Percentiles rank a stretch among this genome's conserved stretches.
Conservation (phyloP, 371 early-diverging fungal species). For the Mortierella sp. region DNA sequence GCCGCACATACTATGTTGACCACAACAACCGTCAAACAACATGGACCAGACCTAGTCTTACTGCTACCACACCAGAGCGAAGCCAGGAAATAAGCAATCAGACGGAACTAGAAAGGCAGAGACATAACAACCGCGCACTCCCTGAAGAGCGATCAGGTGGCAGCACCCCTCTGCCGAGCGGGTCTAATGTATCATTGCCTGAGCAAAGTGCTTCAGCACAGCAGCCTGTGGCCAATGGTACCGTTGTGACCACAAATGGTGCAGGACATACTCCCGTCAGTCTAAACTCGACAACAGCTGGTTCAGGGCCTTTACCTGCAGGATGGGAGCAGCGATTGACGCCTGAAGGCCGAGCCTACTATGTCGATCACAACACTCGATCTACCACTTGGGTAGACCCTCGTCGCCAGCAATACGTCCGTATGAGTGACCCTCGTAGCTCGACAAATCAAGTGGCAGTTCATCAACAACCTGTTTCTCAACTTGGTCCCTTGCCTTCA, state of each 20-base stretch:
- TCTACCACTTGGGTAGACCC: constrained; percentile 98
- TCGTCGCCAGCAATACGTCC: constrained; percentile 74
- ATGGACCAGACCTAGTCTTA: constrained; percentile 73
- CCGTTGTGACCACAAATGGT: constrained; percentile 20
- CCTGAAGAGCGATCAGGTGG: constrained; percentile 71
- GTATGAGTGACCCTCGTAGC: constrained; percentile 52
- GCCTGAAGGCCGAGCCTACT: constrained; percentile 93
- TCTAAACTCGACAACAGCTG: constrained; percentile 72
- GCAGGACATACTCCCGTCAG: constrained; percentile 51
- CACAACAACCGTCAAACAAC: constrained; percentile 79
- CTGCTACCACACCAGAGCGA: constrained; percentile 58
- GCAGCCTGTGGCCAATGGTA: no score
- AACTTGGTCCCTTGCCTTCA: constrained; percentile 90
- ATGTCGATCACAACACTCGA: constrained; percentile 97
- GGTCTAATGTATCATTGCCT: not conserved
- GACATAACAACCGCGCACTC: constrained; percentile 84
- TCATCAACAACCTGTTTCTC: constrained; percentile 78
- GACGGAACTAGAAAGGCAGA: constrained; percentile 80
- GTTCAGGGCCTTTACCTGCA: constrained; percentile 89
- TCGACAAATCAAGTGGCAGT: constrained; percentile 73
- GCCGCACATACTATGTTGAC: constrained; percentile 80
- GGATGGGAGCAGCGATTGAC: constrained; percentile 95
- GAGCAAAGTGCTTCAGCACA: no score
- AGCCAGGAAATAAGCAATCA: constrained; percentile 63
- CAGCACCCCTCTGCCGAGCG: constrained; percentile 33